Conservation (phyloP, 1,284 basidiomycete genomes). For the Tilletia horrida region DNA sequence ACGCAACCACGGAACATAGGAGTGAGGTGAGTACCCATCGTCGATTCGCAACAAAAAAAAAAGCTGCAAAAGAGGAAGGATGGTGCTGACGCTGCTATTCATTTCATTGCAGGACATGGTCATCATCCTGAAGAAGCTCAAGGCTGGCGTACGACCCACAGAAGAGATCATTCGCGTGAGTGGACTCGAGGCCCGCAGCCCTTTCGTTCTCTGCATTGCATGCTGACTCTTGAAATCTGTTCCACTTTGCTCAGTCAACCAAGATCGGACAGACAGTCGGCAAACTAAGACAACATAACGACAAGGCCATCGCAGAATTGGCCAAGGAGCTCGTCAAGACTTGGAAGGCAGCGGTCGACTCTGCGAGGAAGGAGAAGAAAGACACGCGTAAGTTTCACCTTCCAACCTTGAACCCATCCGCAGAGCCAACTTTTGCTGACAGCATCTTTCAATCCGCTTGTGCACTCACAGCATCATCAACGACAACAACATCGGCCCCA, state of each 20-base stretch:
- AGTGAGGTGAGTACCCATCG: constrained; percentile 15
- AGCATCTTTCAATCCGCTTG: constrained; percentile 12
- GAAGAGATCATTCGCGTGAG: constrained; percentile 75
- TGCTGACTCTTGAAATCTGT: background rate
- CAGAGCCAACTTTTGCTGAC: background rate
- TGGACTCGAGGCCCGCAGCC: too few species aligned
- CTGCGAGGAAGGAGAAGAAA: constrained; percentile 58
- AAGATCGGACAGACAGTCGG: constrained; percentile 85
- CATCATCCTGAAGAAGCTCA: constrained; percentile 69
- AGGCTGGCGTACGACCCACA: constrained; percentile 74
- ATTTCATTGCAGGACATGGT: constrained; percentile 66
- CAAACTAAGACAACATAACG: constrained; percentile 73
- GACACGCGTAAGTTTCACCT: constrained; percentile 39
- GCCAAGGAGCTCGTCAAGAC: constrained; percentile 82
- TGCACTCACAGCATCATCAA: constrained; percentile 26
- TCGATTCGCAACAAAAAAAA: background rate
- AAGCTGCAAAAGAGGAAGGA: background rate
- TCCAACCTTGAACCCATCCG: too few species aligned
- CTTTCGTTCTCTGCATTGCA: background rate
- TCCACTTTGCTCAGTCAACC: constrained; percentile 28
- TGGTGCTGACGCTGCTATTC: background rate
- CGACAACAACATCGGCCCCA: constrained; percentile 31
- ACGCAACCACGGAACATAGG: constrained; percentile 16
- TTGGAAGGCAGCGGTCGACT: constrained; percentile 50
- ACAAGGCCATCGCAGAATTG: constrained; percentile 71